phyloP scores from a whole-genome alignment of 441 rosid genomes.

The Erodium moschatum region DNA sequence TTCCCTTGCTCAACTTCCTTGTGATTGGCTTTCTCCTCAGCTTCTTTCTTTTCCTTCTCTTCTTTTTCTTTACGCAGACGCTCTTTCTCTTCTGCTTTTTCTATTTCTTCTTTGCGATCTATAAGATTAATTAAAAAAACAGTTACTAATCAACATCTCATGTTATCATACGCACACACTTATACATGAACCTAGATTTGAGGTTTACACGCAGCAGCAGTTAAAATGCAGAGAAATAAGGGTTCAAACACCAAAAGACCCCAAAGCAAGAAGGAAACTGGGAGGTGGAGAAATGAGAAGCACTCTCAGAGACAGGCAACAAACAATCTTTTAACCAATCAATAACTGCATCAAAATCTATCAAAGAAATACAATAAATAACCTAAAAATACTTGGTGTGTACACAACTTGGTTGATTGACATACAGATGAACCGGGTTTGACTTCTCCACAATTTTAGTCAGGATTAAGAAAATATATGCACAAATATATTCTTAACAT shows the following conservation, averaged over 20 bases:
- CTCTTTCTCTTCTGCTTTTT: conserved; percentile 79
- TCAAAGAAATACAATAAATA: neutral
- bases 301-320: no score
- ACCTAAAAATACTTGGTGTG: neutral
- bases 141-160: neutral
- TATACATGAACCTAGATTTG: neutral
- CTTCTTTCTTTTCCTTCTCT: conserved; percentile 63
- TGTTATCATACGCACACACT: neutral
- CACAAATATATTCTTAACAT: neutral
- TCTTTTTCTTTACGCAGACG: conserved; percentile 73
- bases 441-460: neutral
- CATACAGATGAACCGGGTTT: neutral
- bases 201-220: neutral
- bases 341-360: neutral
- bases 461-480: neutral
- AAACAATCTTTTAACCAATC: neutral
- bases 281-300: neutral
- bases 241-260: neutral
- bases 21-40: conserved; percentile 40
- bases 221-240: neutral
- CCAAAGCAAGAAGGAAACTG: neutral
- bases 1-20: conserved; percentile 34
- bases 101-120: conserved; percentile 88
- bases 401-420: neutral
- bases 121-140: conserved; percentile 16